Conservation (phyloP, 305 asterid species). For the Rubia tinctorum region DNA sequence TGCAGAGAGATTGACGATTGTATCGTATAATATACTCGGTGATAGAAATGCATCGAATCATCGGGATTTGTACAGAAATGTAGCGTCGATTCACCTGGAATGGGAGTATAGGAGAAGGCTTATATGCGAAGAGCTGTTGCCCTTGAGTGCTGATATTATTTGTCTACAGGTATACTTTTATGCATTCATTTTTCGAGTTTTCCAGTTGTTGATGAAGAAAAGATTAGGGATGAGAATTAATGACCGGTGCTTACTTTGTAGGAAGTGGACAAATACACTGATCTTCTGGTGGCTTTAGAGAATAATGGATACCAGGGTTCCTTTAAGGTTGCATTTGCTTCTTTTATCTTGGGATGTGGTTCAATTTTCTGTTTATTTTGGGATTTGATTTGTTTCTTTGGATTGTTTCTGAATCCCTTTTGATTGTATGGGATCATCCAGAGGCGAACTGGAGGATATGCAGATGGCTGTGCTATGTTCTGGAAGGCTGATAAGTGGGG, state of each 20-base stretch:
- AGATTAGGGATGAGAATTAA: background rate
- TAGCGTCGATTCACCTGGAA: slow-evolving; percentile 24
- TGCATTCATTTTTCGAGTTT: background rate
- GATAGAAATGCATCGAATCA: slow-evolving; percentile 35
- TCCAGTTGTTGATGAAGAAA: background rate
- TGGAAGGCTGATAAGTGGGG: slow-evolving; percentile 34
- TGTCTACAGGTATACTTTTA: slow-evolving; percentile 29
- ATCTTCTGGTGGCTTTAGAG: slow-evolving; percentile 25
- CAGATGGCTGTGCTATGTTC: slow-evolving; percentile 38
- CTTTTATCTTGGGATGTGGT: background rate
- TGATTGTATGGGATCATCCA: slow-evolving; percentile 4
- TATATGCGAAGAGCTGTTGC: slow-evolving; percentile 31
- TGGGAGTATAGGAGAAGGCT: slow-evolving; percentile 30
- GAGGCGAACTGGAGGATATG: slow-evolving; percentile 40
- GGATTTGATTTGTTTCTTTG: background rate
- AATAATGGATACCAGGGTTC: slow-evolving; percentile 34
- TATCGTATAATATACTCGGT: slow-evolving; percentile 34
- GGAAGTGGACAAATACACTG: slow-evolving; percentile 41
- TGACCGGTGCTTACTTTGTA: slow-evolving; percentile 12
- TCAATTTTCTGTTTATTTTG: background rate
- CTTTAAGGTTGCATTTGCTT: slow-evolving; percentile 21
- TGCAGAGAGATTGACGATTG: slow-evolving; percentile 30
- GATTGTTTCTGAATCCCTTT: background rate
- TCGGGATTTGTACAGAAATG: slow-evolving; percentile 33
- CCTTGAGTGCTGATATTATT: slow-evolving; percentile 32